A percentile compares a stretch with the other conserved stretches of the same genome.
Conservation (phyloP, 2,329 filamentous ascomycete genomes). For the Diplodia mutila region DNA sequence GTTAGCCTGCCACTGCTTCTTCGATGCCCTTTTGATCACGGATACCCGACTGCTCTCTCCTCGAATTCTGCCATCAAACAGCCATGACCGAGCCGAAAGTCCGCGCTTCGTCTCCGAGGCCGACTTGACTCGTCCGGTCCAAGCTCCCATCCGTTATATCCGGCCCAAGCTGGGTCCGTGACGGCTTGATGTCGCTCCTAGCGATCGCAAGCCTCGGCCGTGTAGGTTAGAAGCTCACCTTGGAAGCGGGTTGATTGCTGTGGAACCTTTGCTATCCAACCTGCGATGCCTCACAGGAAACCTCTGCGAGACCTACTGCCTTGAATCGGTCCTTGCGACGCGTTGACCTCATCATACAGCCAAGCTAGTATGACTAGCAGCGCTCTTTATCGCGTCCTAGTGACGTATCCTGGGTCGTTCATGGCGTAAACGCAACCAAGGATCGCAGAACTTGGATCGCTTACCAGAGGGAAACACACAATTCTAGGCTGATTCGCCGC, state of each 20-base stretch:
- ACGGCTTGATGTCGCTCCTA: neutral
- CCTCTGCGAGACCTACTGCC: too few species aligned
- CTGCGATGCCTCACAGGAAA: neutral
- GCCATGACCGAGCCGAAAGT: conserved; percentile 1
- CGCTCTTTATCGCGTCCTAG: too few species aligned
- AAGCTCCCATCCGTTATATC: neutral
- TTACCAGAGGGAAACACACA: neutral
- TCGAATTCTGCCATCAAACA: neutral
- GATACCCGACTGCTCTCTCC: neutral
- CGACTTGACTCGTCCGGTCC: neutral
- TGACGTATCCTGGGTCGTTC: neutral
- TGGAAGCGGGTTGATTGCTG: neutral
- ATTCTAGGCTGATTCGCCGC: neutral
- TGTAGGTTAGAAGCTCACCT: neutral
- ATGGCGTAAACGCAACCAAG: neutral
- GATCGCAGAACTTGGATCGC: neutral
- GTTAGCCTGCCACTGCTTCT: too few species aligned
- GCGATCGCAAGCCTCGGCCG: neutral
- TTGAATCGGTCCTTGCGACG: neutral
- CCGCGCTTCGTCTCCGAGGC: neutral
- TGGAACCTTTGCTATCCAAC: neutral
- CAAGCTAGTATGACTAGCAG: neutral
- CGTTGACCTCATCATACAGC: neutral
- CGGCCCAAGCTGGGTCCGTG: neutral
- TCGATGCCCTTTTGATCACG: too few species aligned